A percentile compares a stretch with the other conserved stretches of the same genome.
Evolutionary conservation across 139 green algal genomes (phyloP).

Genomic region (Eudorina sp.): DNA sequence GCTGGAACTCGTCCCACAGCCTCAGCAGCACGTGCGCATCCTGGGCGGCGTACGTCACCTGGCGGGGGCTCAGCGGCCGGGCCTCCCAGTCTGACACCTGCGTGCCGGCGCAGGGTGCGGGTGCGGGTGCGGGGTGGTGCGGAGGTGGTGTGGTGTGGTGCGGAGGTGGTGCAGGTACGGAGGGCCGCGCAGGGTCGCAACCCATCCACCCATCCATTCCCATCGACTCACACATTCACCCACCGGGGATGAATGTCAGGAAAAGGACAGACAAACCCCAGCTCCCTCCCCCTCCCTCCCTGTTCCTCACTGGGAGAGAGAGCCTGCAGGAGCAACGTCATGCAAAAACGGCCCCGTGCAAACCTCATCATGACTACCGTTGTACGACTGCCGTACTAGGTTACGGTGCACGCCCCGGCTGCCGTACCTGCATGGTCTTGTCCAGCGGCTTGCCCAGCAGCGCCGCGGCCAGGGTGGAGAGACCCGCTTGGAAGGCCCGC

Average conservation of each 20-base stretch:
- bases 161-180: no score
- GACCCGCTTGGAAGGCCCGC: conserved; percentile 45
- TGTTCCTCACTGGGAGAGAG: no score
- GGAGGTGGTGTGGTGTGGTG: neutral
- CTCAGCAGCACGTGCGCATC: conserved; percentile 70
- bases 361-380: no score
- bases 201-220: neutral
- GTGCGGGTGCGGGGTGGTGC: neutral
- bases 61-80: conserved; percentile 70
- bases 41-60: conserved; percentile 78
- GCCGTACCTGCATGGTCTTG: conserved; percentile 71
- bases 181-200: no score
- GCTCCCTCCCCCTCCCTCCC: conserved; percentile 36
- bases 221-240: neutral
- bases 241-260: neutral
- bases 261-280: no score
- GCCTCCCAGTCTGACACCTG: conserved; percentile 78
- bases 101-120: neutral
- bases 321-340: no score
- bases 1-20: conserved; percentile 45
- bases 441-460: conserved; percentile 78
- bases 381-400: no score
- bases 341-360: no score
- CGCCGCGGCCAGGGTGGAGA: conserved; percentile 62
- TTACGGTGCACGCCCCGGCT: no score